Percentiles rank a stretch among this genome's conserved stretches.
These are phyloP conservation scores for Colletotrichum somersetense DNA, from an alignment of 2,329 filamentous ascomycete genomes.

Conservation along the genomic window DNA sequence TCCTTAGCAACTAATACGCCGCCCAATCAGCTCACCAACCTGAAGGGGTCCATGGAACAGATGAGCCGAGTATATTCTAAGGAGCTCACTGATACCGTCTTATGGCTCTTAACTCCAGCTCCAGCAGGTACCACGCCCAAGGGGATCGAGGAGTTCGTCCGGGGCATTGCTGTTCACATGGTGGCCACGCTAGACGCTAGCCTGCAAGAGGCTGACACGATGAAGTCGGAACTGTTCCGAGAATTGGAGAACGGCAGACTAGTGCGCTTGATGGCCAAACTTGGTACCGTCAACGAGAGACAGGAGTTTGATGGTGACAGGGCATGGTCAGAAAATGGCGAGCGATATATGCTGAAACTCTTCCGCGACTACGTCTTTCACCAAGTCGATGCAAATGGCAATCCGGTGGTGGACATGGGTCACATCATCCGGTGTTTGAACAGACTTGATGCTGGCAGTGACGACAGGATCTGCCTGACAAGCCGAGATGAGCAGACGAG, in stretches of 20 bases:
- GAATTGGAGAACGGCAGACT: slow-evolving; percentile 93
- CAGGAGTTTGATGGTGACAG: slow-evolving; percentile 84
- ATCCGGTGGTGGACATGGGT: slow-evolving; percentile 86
- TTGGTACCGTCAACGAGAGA: slow-evolving; percentile 90
- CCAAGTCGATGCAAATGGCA: slow-evolving; percentile 87
- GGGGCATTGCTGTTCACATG: slow-evolving; percentile 82
- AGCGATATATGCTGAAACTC: slow-evolving; percentile 91
- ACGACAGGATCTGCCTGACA: slow-evolving; percentile 87
- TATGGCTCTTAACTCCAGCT: slow-evolving; percentile 82
- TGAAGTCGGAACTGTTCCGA: slow-evolving; percentile 77
- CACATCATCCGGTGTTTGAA: slow-evolving; percentile 90
- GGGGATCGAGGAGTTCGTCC: slow-evolving; percentile 83
- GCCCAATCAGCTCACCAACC: slow-evolving; percentile 67
- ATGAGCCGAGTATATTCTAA: slow-evolving; percentile 81
- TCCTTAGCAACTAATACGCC: slow-evolving; percentile 79
- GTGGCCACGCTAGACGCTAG: slow-evolving; percentile 81
- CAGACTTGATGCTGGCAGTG: slow-evolving; percentile 90
- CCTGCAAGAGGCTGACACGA: slow-evolving; percentile 82
- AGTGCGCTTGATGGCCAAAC: slow-evolving; percentile 82
- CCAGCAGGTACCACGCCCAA: slow-evolving; percentile 69
- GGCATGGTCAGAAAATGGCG: slow-evolving; percentile 91
- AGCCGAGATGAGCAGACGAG: slow-evolving; percentile 92
- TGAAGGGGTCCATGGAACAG: slow-evolving; percentile 79
- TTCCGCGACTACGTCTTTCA: slow-evolving; percentile 99
- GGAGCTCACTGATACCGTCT: slow-evolving; percentile 82